Base-by-base conservation (phyloP, 305 asterid genomes). In the Plantago coronopus region DNA sequence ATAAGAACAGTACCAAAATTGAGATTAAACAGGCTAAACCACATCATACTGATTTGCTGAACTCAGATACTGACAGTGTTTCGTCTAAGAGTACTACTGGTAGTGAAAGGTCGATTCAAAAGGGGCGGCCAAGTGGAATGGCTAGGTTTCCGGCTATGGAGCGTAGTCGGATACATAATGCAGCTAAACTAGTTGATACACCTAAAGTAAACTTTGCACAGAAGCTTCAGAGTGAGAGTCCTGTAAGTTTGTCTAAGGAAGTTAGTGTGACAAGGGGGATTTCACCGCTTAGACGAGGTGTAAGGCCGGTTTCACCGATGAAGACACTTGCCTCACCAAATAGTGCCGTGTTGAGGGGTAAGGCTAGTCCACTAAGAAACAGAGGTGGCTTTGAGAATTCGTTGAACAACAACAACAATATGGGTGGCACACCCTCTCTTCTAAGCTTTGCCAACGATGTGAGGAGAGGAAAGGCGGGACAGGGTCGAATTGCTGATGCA, bases 381-480 rank as follows among this genome's bases (percentile, higher is more conserved):
- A 77, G 88, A 76, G 78, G 68, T 75, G 84, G 80, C 18, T 54
- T 62, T 7, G 76, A 60, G 57, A 72, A 46, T 69, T 67, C 70
- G 37, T 12, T 67, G 53, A 77, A 57, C 71, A 82, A 69, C 3
- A 82, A 69, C 3, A 70, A 65, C 57, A 81, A 76, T 66, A 57
- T 71, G 40, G 59, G 80, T n/a, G 53, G 74, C 59, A 78, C 83
- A 8, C 86, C 91, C 7, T 88, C 88, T 20, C 66, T 76, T 63
- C 70, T 74, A 72, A 77, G 72, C 73, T 82, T 74, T 81, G 82
- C 80, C 46, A 66, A 76, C 72, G 96, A 88, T 75, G 74, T 74
- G 62, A 81, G 86, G 79, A 88, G 84, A 74, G 94, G 85, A 34
- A 88, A 81, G 72, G 72, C 74, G 47, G 93, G 90, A 60, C 90